Evolutionary conservation across 805 yeast genomes (phyloP), one percentile per base, ranked within the genome.

Genomic region (Kodamaea lidongshanica): DNA sequence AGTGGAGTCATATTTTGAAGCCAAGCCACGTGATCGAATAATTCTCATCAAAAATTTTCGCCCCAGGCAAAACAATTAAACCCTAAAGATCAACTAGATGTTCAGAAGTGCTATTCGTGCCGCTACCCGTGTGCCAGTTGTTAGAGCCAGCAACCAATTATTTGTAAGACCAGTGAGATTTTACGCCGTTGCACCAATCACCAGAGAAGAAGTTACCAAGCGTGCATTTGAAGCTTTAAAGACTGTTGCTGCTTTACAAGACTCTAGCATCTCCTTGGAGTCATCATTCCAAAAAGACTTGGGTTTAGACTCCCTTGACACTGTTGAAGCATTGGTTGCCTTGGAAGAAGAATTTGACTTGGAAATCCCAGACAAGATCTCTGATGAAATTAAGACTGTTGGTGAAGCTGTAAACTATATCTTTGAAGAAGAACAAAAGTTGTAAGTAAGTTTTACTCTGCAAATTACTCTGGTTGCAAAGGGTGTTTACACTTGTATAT

Each of bases 251-350:
- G 62, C 70, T 30, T 60, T 64, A 45, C 68, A 64, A 45, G 70
- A 64, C 41, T 60, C 68, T 29, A 60, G 55, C 37, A 51, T 64
- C 31, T 33, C 64, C 20, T 54, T 58, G 45, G 67, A 60, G 17
- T 66, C 83, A 7, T 66, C 75, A 28, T 76, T 79, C 56, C 67
- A 70, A 39, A 74, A 70, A 43, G 94, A 84, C 50, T 72, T 84
- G 45, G 89, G 88, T n/a, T 72, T 84, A 54, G 98, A 89, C 61
- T 84, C 95, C 7, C 72, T 89, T 44, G 98, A 89, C 53, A 82
- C 92, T 40, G 95, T 89, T 40, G 98, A 89, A 67, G 88, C 92
- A 33, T 72, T 92, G 48, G 95, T 92, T 59, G 95, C 95, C 35
- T 79, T 89, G 51, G 98, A 89, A 69, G 96, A 88, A 70, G 70